Conservation (phyloP, 1,284 basidiomycete genomes). For the Salmacisia buchloeana region DNA sequence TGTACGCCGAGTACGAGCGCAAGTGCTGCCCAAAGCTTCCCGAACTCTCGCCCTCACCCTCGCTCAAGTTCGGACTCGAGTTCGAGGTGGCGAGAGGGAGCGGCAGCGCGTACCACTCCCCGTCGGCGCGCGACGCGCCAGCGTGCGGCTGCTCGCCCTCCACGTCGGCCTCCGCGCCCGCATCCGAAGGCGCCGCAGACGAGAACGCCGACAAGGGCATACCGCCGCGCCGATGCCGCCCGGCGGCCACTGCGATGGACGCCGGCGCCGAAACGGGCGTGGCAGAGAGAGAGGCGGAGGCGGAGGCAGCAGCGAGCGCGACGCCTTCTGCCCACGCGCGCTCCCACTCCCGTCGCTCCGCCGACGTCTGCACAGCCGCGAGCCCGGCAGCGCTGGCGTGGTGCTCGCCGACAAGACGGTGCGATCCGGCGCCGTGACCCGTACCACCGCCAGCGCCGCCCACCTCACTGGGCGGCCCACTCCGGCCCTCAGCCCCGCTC, state of each 20-base stretch:
- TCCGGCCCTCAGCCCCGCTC: neutral
- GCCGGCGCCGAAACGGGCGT: neutral
- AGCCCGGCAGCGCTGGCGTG: too few relatives aligned
- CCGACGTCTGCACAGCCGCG: neutral
- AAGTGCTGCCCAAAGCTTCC: neutral
- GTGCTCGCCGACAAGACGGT: neutral
- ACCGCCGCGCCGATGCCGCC: too few relatives aligned
- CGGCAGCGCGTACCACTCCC: too few relatives aligned
- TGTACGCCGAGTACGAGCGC: conserved; percentile 1
- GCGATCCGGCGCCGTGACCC: neutral
- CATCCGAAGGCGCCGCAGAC: too few relatives aligned
- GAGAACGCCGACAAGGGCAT: too few relatives aligned
- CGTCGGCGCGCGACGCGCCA: too few relatives aligned
- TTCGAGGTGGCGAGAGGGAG: neutral
- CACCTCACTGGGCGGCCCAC: neutral
- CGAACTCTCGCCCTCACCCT: too few relatives aligned
- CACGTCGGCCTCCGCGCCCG: too few relatives aligned
- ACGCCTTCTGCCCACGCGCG: neutral
- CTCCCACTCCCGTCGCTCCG: neutral
- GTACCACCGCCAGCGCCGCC: neutral
- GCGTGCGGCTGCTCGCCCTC: too few relatives aligned
- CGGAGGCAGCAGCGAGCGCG: neutral
- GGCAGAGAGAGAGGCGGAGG: neutral
- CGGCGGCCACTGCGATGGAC: neutral
- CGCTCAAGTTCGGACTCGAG: too few relatives aligned